Evolutionary conservation across 2,329 filamentous ascomycete species (phyloP), one percentile per base, ranked within the genome.

Genomic region (Aspergillus sp.): DNA sequence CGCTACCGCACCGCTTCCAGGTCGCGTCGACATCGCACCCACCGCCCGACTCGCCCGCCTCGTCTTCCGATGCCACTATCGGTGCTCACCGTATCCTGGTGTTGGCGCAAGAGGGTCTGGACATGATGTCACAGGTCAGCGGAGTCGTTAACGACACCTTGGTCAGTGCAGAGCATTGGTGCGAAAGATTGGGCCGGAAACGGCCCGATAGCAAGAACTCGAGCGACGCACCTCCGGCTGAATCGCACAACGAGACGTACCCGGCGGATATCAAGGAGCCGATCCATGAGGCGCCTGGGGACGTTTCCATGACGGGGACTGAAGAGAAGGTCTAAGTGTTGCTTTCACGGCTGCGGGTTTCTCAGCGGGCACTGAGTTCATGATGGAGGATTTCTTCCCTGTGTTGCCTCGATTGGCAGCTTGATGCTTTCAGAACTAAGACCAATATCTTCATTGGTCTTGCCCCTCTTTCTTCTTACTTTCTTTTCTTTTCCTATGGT

Each of bases 91-190:
- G 90, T 46, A 92, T 96, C 57, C 79, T 98, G 12, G 87, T 95
- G 1, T 86, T 98, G 54, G 94, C 94, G 6, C 90, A 90, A 69
- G 94, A 98, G 73, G 92, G 93, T 0, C 81, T 98, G 14, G 92
- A 97, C 67, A 96, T 98, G 89, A 92, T 98, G 83, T 85, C 87
- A 1, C 92, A 97, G 73, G 92, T 99, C 53, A 95, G 88, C 46
- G 87, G 88, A 5, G 91, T 97, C 2, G 84, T 98, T 9, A 91
- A 96, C 66, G 90, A 92, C 55, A 98, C 95, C 0, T 90, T 98
- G 55, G 85, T 90, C 57, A 95, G 90, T 68, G 95, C 95, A 0
- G 94, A 98, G 75, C 87, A 89, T 67, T 98, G 95, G 95, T 91
- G 94, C 65, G 90, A 93, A 60, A 83, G 88, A 20, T 81, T 96